Percentiles rank a stretch among this genome's conserved stretches.
Conservation (phyloP, 768 basidiomycete species). For the Gautieria morchelliformis region DNA sequence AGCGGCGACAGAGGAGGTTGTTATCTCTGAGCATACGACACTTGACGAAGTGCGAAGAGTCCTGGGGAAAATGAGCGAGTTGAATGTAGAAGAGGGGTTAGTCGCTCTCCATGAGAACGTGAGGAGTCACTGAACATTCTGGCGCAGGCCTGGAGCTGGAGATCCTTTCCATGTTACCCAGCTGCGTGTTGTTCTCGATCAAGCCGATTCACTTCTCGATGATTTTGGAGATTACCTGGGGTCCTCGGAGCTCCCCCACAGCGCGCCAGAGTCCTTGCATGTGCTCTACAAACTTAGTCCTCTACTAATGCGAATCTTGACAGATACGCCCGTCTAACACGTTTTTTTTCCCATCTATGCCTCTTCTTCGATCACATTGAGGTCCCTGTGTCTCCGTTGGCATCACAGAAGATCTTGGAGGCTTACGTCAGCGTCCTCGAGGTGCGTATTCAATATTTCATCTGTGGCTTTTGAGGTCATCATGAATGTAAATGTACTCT, state of each 20-base stretch:
- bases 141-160: constrained; percentile 45
- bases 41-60: constrained; percentile 16
- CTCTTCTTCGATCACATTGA: constrained; percentile 82
- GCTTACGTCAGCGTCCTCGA: constrained; percentile 85
- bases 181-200: constrained; percentile 63
- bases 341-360: constrained; percentile 92
- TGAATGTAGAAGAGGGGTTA: constrained; percentile 58
- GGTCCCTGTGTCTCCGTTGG: constrained; percentile 56
- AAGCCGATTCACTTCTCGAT: constrained; percentile 58
- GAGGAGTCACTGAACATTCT: not conserved
- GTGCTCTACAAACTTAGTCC: constrained; percentile 5
- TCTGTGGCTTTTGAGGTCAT: not conserved
- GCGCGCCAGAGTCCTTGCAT: constrained; percentile 46
- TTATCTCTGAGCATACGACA: constrained; percentile 10
- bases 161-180: constrained; percentile 81
- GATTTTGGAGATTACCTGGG: constrained; percentile 25
- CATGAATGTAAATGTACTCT: not conserved
- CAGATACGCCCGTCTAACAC: constrained; percentile 63
- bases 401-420: constrained; percentile 76
- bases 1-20: constrained; percentile 20
- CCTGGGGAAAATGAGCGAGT: constrained; percentile 43
- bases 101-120: constrained; percentile 9
- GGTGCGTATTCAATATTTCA: constrained; percentile 28
- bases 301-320: constrained; percentile 9
- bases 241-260: constrained; percentile 11